phyloP scores from a whole-genome alignment of 352 stramenopile species.

The Phytophthora chlamydospora region DNA sequence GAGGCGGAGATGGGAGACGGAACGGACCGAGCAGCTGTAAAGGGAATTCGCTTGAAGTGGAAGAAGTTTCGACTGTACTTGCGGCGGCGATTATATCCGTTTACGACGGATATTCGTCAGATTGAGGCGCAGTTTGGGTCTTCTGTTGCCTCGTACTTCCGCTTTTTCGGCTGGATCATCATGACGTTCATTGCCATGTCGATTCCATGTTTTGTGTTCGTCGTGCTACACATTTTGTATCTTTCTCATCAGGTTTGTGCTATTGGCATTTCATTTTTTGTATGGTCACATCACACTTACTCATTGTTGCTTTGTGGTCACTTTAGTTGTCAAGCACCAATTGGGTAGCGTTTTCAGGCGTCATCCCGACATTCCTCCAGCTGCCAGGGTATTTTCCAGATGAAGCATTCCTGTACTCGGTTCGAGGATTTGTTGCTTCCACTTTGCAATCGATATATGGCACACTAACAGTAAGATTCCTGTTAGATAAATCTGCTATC shows the following conservation, averaged over 20 bases:
- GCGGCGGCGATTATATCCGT: conserved; percentile 47
- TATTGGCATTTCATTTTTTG: neutral
- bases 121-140: conserved; percentile 84
- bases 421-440: conserved; percentile 15
- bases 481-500: conserved; percentile 49
- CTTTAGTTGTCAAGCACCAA: conserved; percentile 12
- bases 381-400: conserved; percentile 61
- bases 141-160: conserved; percentile 82
- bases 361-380: conserved; percentile 60
- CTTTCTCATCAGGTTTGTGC: conserved; percentile 24
- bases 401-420: conserved; percentile 64
- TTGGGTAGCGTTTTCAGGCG: conserved; percentile 50
- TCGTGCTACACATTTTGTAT: conserved; percentile 58
- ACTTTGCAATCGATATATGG: neutral
- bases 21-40: conserved; percentile 5
- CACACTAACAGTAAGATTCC: conserved; percentile 1
- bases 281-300: neutral
- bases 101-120: conserved; percentile 68
- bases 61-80: conserved; percentile 43
- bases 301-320: neutral
- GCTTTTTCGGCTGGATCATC: conserved; percentile 83
- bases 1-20: conserved; percentile 40
- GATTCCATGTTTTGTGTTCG: conserved; percentile 52
- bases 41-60: conserved; percentile 37
- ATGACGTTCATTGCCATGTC: conserved; percentile 70